phyloP scores from a whole-genome alignment of 371 early-diverging fungal species.

The Mortierella sp. region DNA sequence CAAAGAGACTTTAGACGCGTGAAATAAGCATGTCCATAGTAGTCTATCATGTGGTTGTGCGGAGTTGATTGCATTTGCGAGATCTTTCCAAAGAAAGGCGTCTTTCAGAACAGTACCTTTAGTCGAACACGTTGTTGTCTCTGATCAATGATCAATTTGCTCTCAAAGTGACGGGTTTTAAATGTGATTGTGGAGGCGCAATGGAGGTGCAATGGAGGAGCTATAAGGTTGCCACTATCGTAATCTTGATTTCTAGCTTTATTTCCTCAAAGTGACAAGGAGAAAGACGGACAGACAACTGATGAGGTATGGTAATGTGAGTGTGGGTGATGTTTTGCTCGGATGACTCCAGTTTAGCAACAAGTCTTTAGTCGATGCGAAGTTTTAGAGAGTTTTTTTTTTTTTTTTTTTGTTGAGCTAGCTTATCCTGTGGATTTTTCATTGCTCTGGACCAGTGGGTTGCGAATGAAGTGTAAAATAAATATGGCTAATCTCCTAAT shows the following conservation, averaged over 20 bases:
- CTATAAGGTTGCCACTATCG: neutral
- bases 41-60: too few relatives aligned
- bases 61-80: too few relatives aligned
- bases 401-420: slow-evolving; percentile 8
- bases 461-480: too few relatives aligned
- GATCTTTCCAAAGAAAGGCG: too few relatives aligned
- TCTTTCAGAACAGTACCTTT: too few relatives aligned
- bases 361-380: too few relatives aligned
- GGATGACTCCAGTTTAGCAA: too few relatives aligned
- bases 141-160: neutral
- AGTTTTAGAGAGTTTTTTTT: neutral
- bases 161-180: neutral
- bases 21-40: too few relatives aligned
- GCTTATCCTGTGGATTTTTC: neutral
- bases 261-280: slow-evolving; percentile 1
- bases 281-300: neutral
- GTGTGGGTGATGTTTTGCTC: neutral
- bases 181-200: neutral
- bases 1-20: too few relatives aligned
- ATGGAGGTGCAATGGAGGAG: too few relatives aligned
- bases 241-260: neutral
- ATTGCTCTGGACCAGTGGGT: too few relatives aligned
- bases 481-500: too few relatives aligned
- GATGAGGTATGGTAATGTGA: neutral
- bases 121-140: neutral